A percentile compares a stretch with the other conserved stretches of the same genome.
These are phyloP conservation scores for Kluyveromyces nonfermentans DNA, from an alignment of 805 yeast genomes.

Conservation along the genomic window DNA sequence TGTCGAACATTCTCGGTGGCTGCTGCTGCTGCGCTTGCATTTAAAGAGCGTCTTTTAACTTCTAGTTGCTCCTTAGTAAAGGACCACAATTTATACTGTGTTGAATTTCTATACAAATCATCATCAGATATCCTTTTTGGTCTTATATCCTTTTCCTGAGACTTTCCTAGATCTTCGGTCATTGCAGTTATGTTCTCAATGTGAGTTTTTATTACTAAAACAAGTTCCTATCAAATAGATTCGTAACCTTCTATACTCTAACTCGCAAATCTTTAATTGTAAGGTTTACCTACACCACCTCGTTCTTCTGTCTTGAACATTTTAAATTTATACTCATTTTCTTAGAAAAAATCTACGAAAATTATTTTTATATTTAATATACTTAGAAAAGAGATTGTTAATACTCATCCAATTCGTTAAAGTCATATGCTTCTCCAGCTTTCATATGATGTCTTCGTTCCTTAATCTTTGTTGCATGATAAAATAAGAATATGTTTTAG, in stretches of 20 bases:
- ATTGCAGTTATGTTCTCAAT: constrained; percentile 1
- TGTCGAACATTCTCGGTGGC: constrained; percentile 29
- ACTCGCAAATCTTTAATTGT: no score
- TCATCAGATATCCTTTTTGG: constrained; percentile 52
- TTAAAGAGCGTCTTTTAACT: constrained; percentile 39
- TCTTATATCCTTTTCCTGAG: neutral
- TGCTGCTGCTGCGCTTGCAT: constrained; percentile 41
- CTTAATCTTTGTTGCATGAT: constrained; percentile 4
- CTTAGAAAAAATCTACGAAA: constrained; percentile 3
- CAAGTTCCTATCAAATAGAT: neutral
- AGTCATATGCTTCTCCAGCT: constrained; percentile 11
- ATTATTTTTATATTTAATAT: constrained; percentile 3
- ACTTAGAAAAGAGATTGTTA: constrained; percentile 9
- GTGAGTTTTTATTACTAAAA: no score
- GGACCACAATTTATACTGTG: constrained; percentile 84
- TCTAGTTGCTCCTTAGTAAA: constrained; percentile 52
- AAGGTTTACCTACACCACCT: neutral
- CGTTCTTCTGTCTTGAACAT: neutral
- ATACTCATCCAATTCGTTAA: constrained; percentile 12
- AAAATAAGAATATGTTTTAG: constrained; percentile 3
- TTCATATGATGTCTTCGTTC: constrained; percentile 3
- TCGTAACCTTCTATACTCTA: neutral
- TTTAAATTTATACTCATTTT: constrained; percentile 3
- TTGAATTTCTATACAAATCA: constrained; percentile 78
- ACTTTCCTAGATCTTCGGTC: constrained; percentile 2